Percentiles rank a stretch among this genome's conserved stretches.
phyloP scores from a whole-genome alignment of 768 basidiomycete genomes.

The Cystobasidium tubakii region DNA sequence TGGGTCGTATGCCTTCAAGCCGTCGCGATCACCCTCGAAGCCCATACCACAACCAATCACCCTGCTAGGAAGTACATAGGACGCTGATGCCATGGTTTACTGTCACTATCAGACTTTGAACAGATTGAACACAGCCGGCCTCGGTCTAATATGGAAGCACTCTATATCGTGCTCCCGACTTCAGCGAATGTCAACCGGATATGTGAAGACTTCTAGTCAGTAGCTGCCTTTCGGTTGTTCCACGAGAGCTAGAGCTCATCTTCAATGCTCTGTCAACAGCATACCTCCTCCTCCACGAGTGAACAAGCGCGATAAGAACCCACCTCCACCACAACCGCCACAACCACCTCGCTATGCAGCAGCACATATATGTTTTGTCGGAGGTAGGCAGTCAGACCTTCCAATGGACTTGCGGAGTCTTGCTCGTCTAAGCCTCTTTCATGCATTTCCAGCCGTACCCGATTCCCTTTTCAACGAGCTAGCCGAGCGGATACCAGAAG shows the following conservation, averaged over 20 bases:
- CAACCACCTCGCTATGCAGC: constrained; percentile 63
- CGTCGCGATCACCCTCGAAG: not conserved
- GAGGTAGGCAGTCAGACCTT: constrained; percentile 56
- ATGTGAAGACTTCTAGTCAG: constrained; percentile 66
- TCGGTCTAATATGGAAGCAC: constrained; percentile 74
- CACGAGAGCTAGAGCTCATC: too few relatives aligned
- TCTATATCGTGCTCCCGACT: constrained; percentile 92
- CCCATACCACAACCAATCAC: not conserved
- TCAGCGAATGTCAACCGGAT: constrained; percentile 86
- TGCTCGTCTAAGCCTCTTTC: not conserved
- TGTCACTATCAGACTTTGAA: constrained; percentile 69
- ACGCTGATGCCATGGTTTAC: not conserved
- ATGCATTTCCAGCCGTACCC: constrained; percentile 58
- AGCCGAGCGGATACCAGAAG: constrained; percentile 68
- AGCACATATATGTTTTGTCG: constrained; percentile 88
- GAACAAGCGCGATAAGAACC: constrained; percentile 34
- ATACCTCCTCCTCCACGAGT: constrained; percentile 13
- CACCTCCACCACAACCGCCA: constrained; percentile 36
- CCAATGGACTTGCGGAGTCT: not conserved
- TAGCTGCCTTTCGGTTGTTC: constrained; percentile 42
- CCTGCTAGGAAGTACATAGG: not conserved
- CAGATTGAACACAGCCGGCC: constrained; percentile 75
- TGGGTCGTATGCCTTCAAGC: not conserved
- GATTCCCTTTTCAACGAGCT: constrained; percentile 72
- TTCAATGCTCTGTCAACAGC: constrained; percentile 14